Percentiles rank a stretch among this genome's conserved stretches.
Evolutionary conservation across 495 filamentous ascomycete species (phyloP).

Genomic region (Saxophila tyrrhenica): DNA sequence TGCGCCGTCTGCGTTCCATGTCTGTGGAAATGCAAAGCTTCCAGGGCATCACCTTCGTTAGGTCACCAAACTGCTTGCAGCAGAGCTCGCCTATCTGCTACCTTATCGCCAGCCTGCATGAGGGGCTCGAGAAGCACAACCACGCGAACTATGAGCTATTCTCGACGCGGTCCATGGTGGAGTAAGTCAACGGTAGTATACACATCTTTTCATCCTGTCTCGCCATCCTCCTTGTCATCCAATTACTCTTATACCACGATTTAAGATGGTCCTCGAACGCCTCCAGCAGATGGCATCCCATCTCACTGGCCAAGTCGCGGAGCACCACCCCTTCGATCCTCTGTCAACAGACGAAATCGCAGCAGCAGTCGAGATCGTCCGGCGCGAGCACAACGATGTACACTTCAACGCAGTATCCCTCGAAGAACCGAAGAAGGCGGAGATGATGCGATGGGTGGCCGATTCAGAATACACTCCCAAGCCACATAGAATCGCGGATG

Average conservation of each 20-base stretch:
- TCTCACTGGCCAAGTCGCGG: conserved; percentile 42
- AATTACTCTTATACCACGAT: not conserved
- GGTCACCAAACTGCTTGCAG: not conserved
- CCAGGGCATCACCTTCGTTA: too few relatives aligned
- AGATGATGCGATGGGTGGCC: conserved; percentile 75
- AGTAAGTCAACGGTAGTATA: too few relatives aligned
- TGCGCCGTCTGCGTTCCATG: too few relatives aligned
- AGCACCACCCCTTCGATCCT: conserved; percentile 77
- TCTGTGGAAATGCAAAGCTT: too few relatives aligned
- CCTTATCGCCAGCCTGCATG: not conserved
- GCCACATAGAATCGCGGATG: conserved; percentile 65
- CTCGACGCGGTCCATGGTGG: too few relatives aligned
- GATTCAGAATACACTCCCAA: conserved; percentile 48
- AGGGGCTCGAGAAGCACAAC: not conserved
- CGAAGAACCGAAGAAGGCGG: conserved; percentile 74
- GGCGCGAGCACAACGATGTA: conserved; percentile 57
- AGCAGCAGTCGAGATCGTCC: conserved; percentile 54
- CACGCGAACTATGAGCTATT: too few relatives aligned
- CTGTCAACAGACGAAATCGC: conserved; percentile 70
- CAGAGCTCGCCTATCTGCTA: not conserved
- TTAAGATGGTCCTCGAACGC: conserved; percentile 52
- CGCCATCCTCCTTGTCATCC: not conserved
- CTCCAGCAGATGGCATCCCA: conserved; percentile 58
- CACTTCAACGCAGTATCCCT: conserved; percentile 86
- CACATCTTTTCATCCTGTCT: not conserved